phyloP scores from a whole-genome alignment of 2,329 filamentous ascomycete genomes.

The Colletotrichum godetiae region DNA sequence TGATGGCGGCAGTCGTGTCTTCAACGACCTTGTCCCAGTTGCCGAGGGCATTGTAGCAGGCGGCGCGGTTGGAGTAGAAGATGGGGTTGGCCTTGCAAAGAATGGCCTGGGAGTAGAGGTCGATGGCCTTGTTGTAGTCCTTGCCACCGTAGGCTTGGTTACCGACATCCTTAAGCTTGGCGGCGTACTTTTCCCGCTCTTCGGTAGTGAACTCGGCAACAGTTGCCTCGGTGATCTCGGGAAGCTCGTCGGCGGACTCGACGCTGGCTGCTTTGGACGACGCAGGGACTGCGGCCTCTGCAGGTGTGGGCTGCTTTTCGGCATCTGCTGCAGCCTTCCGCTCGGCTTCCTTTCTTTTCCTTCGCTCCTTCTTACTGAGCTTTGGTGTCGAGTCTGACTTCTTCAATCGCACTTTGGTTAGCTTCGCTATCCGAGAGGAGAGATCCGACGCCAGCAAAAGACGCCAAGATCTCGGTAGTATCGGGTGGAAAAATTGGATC shows the following conservation, averaged over 20 bases:
- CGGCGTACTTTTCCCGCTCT: constrained; percentile 87
- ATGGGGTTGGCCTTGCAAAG: constrained; percentile 97
- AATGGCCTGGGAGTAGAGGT: constrained; percentile 95
- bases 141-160: constrained; percentile 97
- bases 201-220: constrained; percentile 65
- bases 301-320: constrained; percentile 49
- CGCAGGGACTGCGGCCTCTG: constrained; percentile 44
- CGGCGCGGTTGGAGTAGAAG: constrained; percentile 98
- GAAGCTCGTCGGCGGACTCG: constrained; percentile 74
- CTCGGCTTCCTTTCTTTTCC: constrained; percentile 86
- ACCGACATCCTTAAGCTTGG: constrained; percentile 92
- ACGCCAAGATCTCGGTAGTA: constrained; percentile 17
- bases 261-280: constrained; percentile 63
- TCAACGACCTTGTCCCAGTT: constrained; percentile 97
- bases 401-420: constrained; percentile 33
- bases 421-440: not conserved
- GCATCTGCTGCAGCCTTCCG: constrained; percentile 63
- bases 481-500: constrained; percentile 13
- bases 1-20: constrained; percentile 94
- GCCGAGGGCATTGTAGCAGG: constrained; percentile 93
- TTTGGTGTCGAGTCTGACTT: constrained; percentile 68
- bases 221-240: constrained; percentile 71
- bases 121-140: constrained; percentile 93
- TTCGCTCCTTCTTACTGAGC: constrained; percentile 88
- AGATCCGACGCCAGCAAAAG: not conserved